These are phyloP conservation scores for Trichoderma erinaceum DNA, from an alignment of 495 filamentous ascomycete species.

Conservation along the genomic window DNA sequence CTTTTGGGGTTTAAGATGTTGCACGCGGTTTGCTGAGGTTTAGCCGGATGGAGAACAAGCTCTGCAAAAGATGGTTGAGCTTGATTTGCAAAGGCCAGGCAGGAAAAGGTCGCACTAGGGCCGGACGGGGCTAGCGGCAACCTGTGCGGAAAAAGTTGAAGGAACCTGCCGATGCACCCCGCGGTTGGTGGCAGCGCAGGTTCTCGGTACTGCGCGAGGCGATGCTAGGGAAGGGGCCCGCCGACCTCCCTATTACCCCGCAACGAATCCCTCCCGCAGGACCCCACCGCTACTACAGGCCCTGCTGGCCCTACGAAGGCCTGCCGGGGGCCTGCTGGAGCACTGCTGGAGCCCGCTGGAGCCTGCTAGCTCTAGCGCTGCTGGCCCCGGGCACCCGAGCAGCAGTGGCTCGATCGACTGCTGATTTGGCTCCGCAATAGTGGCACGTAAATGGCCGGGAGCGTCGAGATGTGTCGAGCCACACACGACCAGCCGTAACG, in stretches of 20 bases:
- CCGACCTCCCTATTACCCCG: constrained; percentile 4
- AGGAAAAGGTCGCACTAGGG: neutral
- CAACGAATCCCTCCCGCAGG: constrained; percentile 2
- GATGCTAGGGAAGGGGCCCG: neutral
- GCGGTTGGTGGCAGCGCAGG: neutral
- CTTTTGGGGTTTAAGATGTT: neutral
- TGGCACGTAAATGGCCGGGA: neutral
- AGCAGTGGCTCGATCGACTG: constrained; percentile 5
- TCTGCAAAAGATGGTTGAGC: neutral
- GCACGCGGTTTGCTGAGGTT: neutral
- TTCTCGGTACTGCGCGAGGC: neutral
- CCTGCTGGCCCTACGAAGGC: neutral
- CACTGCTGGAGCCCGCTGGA: constrained; percentile 10
- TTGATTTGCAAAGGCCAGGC: constrained; percentile 6
- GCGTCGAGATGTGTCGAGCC: constrained; percentile 4
- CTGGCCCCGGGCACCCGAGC: constrained; percentile 3
- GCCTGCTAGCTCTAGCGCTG: constrained; percentile 5
- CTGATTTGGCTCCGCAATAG: constrained; percentile 1
- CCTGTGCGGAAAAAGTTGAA: neutral
- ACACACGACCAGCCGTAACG: neutral
- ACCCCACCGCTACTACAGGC: constrained; percentile 4
- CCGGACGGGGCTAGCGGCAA: neutral
- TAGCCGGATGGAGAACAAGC: constrained; percentile 6
- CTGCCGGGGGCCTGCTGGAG: neutral
- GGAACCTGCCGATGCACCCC: constrained; percentile 4